A percentile compares a stretch with the other conserved stretches of the same genome.
Evolutionary conservation across 2,329 filamentous ascomycete species (phyloP).

Genomic region (Monilinia laxa): DNA sequence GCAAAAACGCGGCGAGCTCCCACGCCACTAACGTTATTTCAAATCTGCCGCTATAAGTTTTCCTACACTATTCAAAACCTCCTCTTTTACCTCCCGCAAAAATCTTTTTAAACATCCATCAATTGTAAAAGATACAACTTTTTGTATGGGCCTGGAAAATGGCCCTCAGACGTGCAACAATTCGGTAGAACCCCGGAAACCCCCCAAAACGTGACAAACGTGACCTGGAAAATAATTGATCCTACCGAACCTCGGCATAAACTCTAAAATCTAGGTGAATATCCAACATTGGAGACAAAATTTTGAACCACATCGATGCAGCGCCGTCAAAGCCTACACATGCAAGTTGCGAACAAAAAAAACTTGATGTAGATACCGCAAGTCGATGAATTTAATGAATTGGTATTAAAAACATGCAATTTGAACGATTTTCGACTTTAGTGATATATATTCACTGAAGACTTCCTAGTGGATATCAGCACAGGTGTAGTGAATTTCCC

Average conservation of each 20-base stretch:
- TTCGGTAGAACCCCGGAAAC: neutral
- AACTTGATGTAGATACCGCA: neutral
- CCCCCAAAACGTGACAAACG: neutral
- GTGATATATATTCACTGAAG: neutral
- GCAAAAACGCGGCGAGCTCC: neutral
- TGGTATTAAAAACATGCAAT: neutral
- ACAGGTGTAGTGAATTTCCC: too few relatives aligned
- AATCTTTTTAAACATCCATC: neutral
- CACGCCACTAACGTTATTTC: neutral
- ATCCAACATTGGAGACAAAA: neutral
- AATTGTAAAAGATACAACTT: neutral
- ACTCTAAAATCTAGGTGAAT: neutral
- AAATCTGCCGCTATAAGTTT: neutral
- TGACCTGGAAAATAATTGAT: neutral
- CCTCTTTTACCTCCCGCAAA: neutral
- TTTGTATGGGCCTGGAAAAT: neutral
- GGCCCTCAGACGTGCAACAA: conserved; percentile 3
- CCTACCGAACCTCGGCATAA: neutral
- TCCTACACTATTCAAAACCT: neutral
- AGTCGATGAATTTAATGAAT: neutral
- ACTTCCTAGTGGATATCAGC: too few relatives aligned
- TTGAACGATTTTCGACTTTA: neutral
- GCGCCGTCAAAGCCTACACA: too few relatives aligned
- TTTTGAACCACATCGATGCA: neutral
- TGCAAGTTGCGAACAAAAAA: neutral